Evolutionary conservation across 345 rosid species (phyloP).

Genomic region (Pistacia integerrima): DNA sequence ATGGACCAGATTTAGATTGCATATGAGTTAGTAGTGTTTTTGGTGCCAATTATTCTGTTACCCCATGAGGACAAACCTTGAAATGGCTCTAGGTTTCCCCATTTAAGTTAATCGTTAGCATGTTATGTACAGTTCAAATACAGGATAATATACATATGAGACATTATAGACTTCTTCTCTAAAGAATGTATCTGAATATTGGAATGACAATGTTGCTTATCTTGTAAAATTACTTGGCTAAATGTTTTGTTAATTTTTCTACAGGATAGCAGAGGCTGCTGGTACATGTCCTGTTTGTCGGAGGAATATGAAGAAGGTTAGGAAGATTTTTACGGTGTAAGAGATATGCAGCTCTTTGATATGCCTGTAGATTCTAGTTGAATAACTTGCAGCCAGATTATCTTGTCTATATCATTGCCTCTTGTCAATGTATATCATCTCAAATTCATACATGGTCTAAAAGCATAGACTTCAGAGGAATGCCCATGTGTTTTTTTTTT

Average conservation of each 20-base stretch:
- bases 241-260: not conserved
- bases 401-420: not conserved
- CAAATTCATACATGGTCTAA: not conserved
- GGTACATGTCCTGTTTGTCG: slow-evolving; percentile 89
- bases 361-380: not conserved
- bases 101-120: not conserved
- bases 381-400: slow-evolving; percentile 14
- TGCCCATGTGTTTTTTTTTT: slow-evolving; percentile 18
- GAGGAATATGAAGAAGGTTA: slow-evolving; percentile 84
- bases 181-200: no score
- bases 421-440: slow-evolving; percentile 1
- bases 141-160: not conserved
- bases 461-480: slow-evolving; percentile 13
- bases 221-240: no score
- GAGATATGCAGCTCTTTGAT: not conserved
- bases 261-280: slow-evolving; percentile 84
- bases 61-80: slow-evolving; percentile 10
- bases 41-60: not conserved
- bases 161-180: no score
- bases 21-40: not conserved
- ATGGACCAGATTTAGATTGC: not conserved
- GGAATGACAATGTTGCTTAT: no score
- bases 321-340: slow-evolving; percentile 81
- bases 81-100: not conserved
- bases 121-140: not conserved